Conservation (phyloP, 495 filamentous ascomycete species). For the Penicillium daleae region DNA sequence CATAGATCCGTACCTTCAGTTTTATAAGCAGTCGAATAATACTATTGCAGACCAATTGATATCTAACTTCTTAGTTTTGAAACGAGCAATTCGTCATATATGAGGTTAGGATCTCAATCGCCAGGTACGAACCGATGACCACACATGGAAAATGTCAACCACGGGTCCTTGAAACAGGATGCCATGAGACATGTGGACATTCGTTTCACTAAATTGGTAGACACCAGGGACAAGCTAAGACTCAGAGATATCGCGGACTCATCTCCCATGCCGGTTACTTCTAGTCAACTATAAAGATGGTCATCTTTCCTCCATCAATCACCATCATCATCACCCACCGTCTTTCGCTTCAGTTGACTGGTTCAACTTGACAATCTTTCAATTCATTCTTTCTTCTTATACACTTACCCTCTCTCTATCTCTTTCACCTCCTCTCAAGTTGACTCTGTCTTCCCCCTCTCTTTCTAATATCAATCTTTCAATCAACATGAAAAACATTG, state of each 20-base stretch:
- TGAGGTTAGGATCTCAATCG: no score
- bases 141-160: slow-evolving; percentile 8
- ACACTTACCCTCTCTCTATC: background rate
- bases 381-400: slow-evolving; percentile 1
- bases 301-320: slow-evolving; percentile 9
- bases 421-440: background rate
- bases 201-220: slow-evolving; percentile 15
- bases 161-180: slow-evolving; percentile 18
- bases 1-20: background rate
- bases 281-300: slow-evolving; percentile 20
- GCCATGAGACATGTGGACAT: slow-evolving; percentile 16
- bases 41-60: no score
- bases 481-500: slow-evolving; percentile 23
- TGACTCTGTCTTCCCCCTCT: slow-evolving; percentile 3
- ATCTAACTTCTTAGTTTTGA: no score
- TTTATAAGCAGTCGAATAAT: background rate
- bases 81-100: no score
- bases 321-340: slow-evolving; percentile 1
- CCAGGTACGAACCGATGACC: background rate
- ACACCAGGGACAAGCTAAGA: background rate
- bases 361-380: slow-evolving; percentile 20
- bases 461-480: slow-evolving; percentile 14
- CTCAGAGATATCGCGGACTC: slow-evolving; percentile 2
- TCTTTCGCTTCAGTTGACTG: slow-evolving; percentile 21
- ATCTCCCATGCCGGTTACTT: background rate